A percentile compares a stretch with the other conserved stretches of the same genome.
Evolutionary conservation across 129 eudicot species (phyloP).

Genomic region (Deinandra increscens): DNA sequence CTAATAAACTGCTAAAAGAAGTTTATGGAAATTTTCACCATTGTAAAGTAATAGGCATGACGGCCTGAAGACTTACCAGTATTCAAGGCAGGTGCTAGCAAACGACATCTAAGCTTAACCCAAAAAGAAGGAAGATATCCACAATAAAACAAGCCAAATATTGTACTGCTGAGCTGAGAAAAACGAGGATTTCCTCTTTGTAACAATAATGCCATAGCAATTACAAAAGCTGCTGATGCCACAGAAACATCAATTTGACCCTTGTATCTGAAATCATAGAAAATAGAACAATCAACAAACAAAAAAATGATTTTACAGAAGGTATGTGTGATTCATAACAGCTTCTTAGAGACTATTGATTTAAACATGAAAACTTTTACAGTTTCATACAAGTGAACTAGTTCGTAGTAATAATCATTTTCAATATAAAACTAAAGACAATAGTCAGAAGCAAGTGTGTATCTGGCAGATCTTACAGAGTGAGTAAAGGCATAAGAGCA

Average conservation of each 20-base stretch:
- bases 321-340: background rate
- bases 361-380: background rate
- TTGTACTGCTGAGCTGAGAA: conserved; percentile 90
- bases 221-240: conserved; percentile 82
- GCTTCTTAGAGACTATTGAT: background rate
- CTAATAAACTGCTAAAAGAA: background rate
- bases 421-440: background rate
- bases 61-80: conserved; percentile 53
- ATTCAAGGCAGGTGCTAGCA: conserved; percentile 78
- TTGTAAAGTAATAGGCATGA: background rate
- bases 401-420: background rate
- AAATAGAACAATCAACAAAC: conserved; percentile 10
- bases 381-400: background rate
- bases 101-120: conserved; percentile 89
- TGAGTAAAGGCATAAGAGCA: conserved; percentile 85
- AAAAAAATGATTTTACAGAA: conserved; percentile 6
- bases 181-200: conserved; percentile 93
- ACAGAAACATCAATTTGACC: conserved; percentile 90
- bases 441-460: background rate
- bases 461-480: conserved; percentile 30
- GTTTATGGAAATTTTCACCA: background rate
- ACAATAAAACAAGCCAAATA: conserved; percentile 92
- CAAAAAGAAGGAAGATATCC: conserved; percentile 97
- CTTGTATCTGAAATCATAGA: conserved; percentile 49
- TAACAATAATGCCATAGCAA: conserved; percentile 76